Percentiles rank a stretch among this genome's conserved stretches.
phyloP scores from a whole-genome alignment of 2,329 filamentous ascomycete species.

The Hypocrella siamensis region DNA sequence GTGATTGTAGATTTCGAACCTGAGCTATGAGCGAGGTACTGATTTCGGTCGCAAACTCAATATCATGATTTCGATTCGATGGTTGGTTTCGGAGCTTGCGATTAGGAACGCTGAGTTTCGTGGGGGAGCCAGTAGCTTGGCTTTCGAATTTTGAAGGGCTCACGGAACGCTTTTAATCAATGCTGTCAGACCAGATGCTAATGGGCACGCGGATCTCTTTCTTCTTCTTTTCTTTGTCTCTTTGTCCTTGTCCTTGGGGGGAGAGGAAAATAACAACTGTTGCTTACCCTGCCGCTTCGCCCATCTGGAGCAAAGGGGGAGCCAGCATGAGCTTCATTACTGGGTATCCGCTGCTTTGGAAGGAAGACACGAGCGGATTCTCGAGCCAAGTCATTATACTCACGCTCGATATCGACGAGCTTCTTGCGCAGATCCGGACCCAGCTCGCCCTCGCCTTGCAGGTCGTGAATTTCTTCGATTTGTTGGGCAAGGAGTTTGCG shows the following conservation, averaged over 20 bases:
- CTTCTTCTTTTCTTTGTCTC: not conserved
- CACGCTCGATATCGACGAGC: constrained; percentile 75
- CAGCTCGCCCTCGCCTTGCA: constrained; percentile 62
- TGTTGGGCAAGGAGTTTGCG: constrained; percentile 69
- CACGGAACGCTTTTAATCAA: constrained; percentile 46
- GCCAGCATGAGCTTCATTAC: constrained; percentile 40
- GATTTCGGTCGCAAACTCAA: constrained; percentile 96
- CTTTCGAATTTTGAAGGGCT: constrained; percentile 70
- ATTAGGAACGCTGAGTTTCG: constrained; percentile 75
- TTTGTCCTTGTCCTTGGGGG: not conserved
- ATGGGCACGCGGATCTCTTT: too few relatives aligned
- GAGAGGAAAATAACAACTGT: not conserved
- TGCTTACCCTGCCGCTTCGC: constrained; percentile 35
- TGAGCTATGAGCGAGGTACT: constrained; percentile 90
- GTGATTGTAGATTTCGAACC: constrained; percentile 73
- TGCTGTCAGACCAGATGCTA: constrained; percentile 5
- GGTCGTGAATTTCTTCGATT: constrained; percentile 68
- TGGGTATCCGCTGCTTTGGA: constrained; percentile 66
- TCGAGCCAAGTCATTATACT: constrained; percentile 85
- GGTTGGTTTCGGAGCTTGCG: constrained; percentile 84
- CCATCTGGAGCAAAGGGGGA: constrained; percentile 39
- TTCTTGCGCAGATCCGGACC: constrained; percentile 69
- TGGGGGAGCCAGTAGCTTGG: constrained; percentile 71
- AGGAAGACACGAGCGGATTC: constrained; percentile 83
- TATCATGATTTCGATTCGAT: constrained; percentile 77